Evolutionary conservation across 441 rosid species (phyloP).

Genomic region (Melastoma candidum): DNA sequence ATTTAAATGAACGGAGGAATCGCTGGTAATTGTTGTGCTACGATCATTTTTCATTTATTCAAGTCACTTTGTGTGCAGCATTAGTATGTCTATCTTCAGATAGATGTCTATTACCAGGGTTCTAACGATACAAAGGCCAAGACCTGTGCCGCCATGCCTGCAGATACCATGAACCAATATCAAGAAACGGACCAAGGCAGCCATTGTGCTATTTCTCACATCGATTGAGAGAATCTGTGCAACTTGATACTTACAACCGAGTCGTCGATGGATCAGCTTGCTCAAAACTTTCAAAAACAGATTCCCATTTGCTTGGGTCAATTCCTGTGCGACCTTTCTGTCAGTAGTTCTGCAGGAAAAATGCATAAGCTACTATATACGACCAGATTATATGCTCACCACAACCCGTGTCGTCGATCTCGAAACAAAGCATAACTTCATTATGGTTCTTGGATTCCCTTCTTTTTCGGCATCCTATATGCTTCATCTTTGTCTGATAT

Average conservation of each 20-base stretch:
- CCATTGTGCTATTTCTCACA: too few species aligned
- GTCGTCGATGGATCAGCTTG: slow-evolving; percentile 99
- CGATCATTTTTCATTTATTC: too few species aligned
- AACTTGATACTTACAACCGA: slow-evolving; percentile 50
- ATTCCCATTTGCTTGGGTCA: slow-evolving; percentile 97
- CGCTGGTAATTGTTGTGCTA: too few species aligned
- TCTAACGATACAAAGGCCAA: slow-evolving; percentile 91
- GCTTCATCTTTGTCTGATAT: slow-evolving; percentile 54
- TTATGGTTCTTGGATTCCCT: slow-evolving; percentile 52
- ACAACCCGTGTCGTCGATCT: slow-evolving; percentile 92
- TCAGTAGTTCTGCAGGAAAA: background rate
- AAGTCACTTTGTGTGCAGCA: background rate
- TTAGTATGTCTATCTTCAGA: background rate
- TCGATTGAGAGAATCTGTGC: too few species aligned
- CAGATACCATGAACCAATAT: slow-evolving; percentile 14
- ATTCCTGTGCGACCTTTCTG: slow-evolving; percentile 43
- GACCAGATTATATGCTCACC: slow-evolving; percentile 37
- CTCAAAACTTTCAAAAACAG: slow-evolving; percentile 98
- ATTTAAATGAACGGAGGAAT: slow-evolving; percentile 5
- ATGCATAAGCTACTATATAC: background rate
- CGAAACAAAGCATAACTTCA: slow-evolving; percentile 82
- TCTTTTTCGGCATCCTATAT: slow-evolving; percentile 43
- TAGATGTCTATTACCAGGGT: slow-evolving; percentile 58
- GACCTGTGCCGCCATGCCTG: slow-evolving; percentile 99
- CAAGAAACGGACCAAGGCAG: background rate